Base-by-base conservation (phyloP, 164 flowering plant species). In the Sedum album region DNA sequence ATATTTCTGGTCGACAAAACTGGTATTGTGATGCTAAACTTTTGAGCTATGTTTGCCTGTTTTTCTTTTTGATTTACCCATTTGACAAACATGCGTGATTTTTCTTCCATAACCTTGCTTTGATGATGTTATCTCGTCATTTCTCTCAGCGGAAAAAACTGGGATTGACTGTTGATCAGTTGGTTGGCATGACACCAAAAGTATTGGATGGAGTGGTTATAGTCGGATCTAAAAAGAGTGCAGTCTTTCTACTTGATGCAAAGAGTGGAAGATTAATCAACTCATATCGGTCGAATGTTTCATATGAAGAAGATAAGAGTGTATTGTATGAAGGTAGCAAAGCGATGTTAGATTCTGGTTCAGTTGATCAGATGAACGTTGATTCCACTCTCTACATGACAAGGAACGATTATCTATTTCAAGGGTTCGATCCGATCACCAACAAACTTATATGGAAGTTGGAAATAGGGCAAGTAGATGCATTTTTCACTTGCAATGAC, bases 221-320 rank as follows among this genome's bases (percentile, higher is more conserved):
- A 31, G 53, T 80, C 65, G 93, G 88, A 30, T 78, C 83, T 21
- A 90, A 76, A 78, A 81, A 68, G 39, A 83, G 82, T 26, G 78
- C 86, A 69, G 83, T 83, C 1, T 82, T 73, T 76, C 66, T 79
- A 63, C 74, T 90, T 67, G 88, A 93, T 79, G 82, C 81, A 42
- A 71, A 66, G 69, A 80, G 80, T 57, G 96, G 95, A 72, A 73
- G 46, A 65, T 68, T 84, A 1, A 51, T 82, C 60, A 65, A 67
- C 33, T 68, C 73, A 25, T 76, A 76, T 48, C 71, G 31, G 21
- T 49, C 80, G 8, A 57, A 28, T 10, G 18, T 70, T 57, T 41
- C 2, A 42, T 72, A 60, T 41, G 66, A 53, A 67, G 76, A 66
- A n/a, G 76, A 65, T 31, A 71, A 68, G 20, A 68, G 66, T 69